Conservation (phyloP, 2,329 filamentous ascomycete species). For the Colletotrichum gigasporum region DNA sequence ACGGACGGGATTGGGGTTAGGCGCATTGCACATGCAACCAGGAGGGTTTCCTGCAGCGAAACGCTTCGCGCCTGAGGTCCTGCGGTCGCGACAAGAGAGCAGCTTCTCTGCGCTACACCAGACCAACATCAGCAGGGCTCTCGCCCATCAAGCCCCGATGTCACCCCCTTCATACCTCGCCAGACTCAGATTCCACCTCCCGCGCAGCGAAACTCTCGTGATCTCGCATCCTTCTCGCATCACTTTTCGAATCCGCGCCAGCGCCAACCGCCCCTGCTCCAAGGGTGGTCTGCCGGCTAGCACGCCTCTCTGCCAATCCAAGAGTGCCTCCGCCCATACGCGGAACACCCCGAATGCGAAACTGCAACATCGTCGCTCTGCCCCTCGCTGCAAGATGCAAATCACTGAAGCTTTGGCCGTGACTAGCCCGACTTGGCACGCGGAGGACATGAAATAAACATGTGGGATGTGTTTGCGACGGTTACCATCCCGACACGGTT, state of each 20-base stretch:
- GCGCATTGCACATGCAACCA: slow-evolving; percentile 10
- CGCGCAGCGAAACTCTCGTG: not conserved
- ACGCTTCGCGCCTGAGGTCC: slow-evolving; percentile 18
- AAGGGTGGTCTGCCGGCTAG: not conserved
- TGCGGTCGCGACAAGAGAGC: slow-evolving; percentile 2
- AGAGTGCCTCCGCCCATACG: not conserved
- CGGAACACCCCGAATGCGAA: slow-evolving; percentile 12
- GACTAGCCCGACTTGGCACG: slow-evolving; percentile 4
- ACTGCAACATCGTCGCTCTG: not conserved
- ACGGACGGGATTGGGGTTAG: not conserved
- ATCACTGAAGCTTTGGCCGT: not conserved
- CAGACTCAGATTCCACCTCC: not conserved
- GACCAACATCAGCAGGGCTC: not conserved
- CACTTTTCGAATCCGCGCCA: slow-evolving; percentile 1
- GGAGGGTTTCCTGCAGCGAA: slow-evolving; percentile 14
- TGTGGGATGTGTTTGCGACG: slow-evolving; percentile 24
- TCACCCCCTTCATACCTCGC: not conserved
- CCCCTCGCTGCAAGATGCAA: slow-evolving; percentile 12
- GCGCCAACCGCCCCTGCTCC: not conserved
- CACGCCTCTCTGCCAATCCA: slow-evolving; percentile 9
- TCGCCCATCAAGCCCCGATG: not conserved
- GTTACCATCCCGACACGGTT: slow-evolving; percentile 7
- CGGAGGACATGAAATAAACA: slow-evolving; percentile 8
- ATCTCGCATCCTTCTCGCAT: slow-evolving; percentile 16
- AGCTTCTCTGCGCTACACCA: not conserved